A percentile compares a stretch with the other conserved stretches of the same genome.
phyloP scores from a whole-genome alignment of 345 rosid genomes.

The Clarkia xantiana region DNA sequence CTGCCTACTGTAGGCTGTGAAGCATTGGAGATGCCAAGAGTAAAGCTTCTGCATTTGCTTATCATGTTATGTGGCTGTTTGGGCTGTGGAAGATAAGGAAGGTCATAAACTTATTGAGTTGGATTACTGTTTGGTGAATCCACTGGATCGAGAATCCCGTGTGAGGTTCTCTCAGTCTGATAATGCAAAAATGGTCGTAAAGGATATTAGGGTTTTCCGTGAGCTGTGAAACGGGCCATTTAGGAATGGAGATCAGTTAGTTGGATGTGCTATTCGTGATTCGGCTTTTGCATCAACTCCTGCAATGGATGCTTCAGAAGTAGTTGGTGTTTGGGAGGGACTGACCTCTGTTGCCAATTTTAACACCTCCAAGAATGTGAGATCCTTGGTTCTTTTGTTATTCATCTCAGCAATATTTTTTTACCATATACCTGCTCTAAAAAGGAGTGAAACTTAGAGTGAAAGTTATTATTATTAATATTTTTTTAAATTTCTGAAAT shows the following conservation, averaged over 20 bases:
- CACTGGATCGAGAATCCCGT: slow-evolving; percentile 65
- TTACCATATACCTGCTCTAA: too few species aligned
- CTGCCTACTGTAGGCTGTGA: slow-evolving; percentile 98
- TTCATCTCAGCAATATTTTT: too few species aligned
- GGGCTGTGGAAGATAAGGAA: slow-evolving; percentile 33
- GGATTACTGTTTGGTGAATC: slow-evolving; percentile 78
- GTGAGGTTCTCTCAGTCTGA: slow-evolving; percentile 52
- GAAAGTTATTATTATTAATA: too few species aligned
- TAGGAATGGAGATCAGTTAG: slow-evolving; percentile 74
- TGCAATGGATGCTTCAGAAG: slow-evolving; percentile 34
- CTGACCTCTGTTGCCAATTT: slow-evolving; percentile 31
- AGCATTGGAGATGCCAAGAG: slow-evolving; percentile 23
- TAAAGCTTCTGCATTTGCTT: slow-evolving; percentile 45
- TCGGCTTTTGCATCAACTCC: slow-evolving; percentile 73
- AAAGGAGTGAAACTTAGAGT: too few species aligned
- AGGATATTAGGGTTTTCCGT: slow-evolving; percentile 41
- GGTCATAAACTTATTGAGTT: slow-evolving; percentile 25
- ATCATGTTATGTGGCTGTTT: slow-evolving; percentile 55
- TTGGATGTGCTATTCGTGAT: slow-evolving; percentile 75
- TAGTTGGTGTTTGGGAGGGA: slow-evolving; percentile 52
- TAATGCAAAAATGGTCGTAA: slow-evolving; percentile 21
- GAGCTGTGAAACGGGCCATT: slow-evolving; percentile 90
- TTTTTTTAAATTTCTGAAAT: too few species aligned
- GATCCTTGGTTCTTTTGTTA: slow-evolving; percentile 10
- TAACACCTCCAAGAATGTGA: slow-evolving; percentile 23